Conservation (phyloP, 805 yeast species). For the Lipomyces chichibuensis region DNA sequence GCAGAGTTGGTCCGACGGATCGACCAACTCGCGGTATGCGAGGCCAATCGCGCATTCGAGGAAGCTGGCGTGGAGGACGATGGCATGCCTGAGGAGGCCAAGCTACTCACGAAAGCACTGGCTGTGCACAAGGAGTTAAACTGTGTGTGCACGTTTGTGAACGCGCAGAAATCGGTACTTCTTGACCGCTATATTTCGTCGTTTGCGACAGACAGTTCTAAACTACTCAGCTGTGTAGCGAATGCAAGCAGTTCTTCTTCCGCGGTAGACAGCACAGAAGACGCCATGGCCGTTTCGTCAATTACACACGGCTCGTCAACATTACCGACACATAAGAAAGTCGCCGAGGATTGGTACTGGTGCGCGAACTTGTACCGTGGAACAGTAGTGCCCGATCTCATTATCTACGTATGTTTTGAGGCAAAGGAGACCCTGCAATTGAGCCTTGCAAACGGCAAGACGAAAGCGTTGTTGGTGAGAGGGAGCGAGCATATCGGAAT, state of each 20-base stretch:
- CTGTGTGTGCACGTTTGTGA: conserved; percentile 6
- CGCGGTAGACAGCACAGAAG: background rate
- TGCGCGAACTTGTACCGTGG: conserved; percentile 27
- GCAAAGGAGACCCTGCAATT: background rate
- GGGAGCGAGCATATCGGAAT: conserved; percentile 22
- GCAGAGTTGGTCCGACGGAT: conserved; percentile 9
- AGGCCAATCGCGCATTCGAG: background rate
- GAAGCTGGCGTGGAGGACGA: conserved; percentile 5
- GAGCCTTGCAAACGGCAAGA: conserved; percentile 6
- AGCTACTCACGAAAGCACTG: conserved; percentile 15
- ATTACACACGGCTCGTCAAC: background rate
- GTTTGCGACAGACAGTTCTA: conserved; percentile 12
- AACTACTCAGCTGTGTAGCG: background rate
- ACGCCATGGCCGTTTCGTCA: background rate
- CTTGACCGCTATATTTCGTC: conserved; percentile 17
- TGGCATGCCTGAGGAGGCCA: conserved; percentile 14
- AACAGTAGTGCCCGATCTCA: conserved; percentile 25
- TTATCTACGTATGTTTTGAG: conserved; percentile 16
- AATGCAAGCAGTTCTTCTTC: background rate
- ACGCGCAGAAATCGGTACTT: conserved; percentile 23
- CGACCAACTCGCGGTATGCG: conserved; percentile 13
- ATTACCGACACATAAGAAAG: background rate
- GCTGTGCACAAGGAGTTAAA: conserved; percentile 18
- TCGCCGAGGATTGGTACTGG: conserved; percentile 26
- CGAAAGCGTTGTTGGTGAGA: conserved; percentile 17